Percentiles rank a stretch among this genome's conserved stretches.
These are phyloP conservation scores for Penicillium coffeae DNA, from an alignment of 495 filamentous ascomycete species.

Conservation along the genomic window DNA sequence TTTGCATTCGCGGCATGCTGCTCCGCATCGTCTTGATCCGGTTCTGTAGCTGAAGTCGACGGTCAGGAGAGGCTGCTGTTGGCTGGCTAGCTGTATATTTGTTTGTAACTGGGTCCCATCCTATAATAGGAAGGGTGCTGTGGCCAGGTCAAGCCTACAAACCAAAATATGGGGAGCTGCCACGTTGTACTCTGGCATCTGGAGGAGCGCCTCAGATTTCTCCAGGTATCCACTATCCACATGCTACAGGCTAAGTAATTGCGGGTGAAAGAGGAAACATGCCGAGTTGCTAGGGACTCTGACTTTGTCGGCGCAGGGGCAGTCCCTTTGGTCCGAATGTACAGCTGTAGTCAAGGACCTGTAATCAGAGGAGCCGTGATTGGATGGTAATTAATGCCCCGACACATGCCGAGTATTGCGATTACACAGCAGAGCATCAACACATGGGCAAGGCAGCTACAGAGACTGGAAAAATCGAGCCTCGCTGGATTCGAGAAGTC, in stretches of 20 bases:
- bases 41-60: not conserved
- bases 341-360: conserved; percentile 1
- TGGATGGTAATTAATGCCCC: conserved; percentile 17
- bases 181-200: too few relatives aligned
- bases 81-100: too few relatives aligned
- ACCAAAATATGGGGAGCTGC: not conserved
- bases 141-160: too few relatives aligned
- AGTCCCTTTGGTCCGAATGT: not conserved
- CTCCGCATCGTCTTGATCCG: conserved; percentile 1
- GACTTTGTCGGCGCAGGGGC: not conserved
- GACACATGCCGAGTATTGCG: conserved; percentile 30
- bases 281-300: not conserved
- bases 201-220: not conserved
- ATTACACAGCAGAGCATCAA: conserved; percentile 6
- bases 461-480: not conserved
- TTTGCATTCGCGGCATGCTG: conserved; percentile 7
- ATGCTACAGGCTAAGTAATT: not conserved
- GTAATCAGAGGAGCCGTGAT: conserved; percentile 26
- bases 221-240: not conserved
- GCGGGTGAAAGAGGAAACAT: not conserved
- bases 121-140: too few relatives aligned
- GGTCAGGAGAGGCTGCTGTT: too few relatives aligned
- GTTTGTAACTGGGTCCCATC: too few relatives aligned
- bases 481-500: too few relatives aligned
- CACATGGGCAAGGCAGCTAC: too few relatives aligned